Conservation (phyloP, 352 stramenopile species). For the Aphanomyces stellatus region DNA sequence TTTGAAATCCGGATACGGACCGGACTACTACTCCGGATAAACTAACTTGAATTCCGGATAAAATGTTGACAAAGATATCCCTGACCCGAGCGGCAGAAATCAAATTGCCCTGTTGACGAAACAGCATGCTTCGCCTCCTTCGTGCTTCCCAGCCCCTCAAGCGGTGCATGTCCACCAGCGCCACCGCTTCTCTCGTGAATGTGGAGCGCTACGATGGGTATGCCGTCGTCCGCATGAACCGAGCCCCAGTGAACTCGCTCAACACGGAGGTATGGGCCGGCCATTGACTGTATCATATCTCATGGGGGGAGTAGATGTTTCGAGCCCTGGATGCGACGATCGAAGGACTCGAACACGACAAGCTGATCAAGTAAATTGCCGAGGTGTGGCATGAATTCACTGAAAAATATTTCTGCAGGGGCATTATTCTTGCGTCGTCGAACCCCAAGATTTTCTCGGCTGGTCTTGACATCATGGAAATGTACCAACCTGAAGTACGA, state of each 20-base stretch:
- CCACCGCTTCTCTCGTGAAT: neutral
- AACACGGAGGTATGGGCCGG: slow-evolving; percentile 45
- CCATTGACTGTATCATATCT: neutral
- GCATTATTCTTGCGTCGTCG: slow-evolving; percentile 67
- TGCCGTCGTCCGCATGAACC: slow-evolving; percentile 72
- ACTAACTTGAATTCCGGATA: neutral
- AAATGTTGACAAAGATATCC: too few relatives aligned
- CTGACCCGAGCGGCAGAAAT: too few relatives aligned
- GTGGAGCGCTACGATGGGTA: slow-evolving; percentile 67
- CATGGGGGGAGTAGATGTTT: slow-evolving; percentile 36
- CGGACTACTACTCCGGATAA: neutral
- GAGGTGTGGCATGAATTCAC: neutral
- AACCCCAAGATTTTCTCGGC: slow-evolving; percentile 85
- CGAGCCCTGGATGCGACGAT: slow-evolving; percentile 58
- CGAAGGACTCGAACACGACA: slow-evolving; percentile 63
- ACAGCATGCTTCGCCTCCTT: neutral
- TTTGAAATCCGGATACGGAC: neutral
- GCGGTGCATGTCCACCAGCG: neutral
- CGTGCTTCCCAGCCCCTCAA: neutral
- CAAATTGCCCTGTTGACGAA: slow-evolving; percentile 6
- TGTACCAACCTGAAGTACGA: slow-evolving; percentile 79
- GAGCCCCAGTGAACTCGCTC: slow-evolving; percentile 71
- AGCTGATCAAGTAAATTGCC: slow-evolving; percentile 47
- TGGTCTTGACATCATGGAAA: slow-evolving; percentile 89
- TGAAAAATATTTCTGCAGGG: slow-evolving; percentile 26